Percentiles rank a stretch among this genome's conserved stretches.
Conservation (phyloP, 78 protist species). For the Dictyostelium citrinum region DNA sequence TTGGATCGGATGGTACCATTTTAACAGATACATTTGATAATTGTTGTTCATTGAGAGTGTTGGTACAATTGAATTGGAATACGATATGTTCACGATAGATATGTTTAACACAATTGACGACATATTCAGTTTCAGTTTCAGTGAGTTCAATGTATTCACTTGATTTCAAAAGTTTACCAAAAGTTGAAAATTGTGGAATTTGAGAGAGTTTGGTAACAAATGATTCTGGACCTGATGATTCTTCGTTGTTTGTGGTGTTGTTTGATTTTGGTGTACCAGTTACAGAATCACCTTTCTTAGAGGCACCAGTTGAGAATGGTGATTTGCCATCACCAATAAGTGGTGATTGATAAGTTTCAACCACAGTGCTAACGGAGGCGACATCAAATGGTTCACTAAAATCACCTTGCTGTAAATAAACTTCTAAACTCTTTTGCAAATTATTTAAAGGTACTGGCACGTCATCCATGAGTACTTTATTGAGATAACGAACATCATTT, state of each 20-base stretch:
- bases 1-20: slow-evolving; percentile 56
- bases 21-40: slow-evolving; percentile 86
- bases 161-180: slow-evolving; percentile 82
- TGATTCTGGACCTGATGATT: slow-evolving; percentile 25
- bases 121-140: slow-evolving; percentile 96
- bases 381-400: slow-evolving; percentile 54
- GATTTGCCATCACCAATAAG: not conserved
- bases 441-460: slow-evolving; percentile 27
- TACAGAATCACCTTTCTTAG: not conserved
- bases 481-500: not conserved
- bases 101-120: slow-evolving; percentile 92
- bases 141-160: slow-evolving; percentile 87
- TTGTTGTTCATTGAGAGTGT: slow-evolving; percentile 91
- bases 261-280: not conserved
- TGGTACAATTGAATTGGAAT: slow-evolving; percentile 89
- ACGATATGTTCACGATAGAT: slow-evolving; percentile 84
- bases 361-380: slow-evolving; percentile 20
- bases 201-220: slow-evolving; percentile 16
- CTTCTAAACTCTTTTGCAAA: slow-evolving; percentile 39
- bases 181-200: slow-evolving; percentile 88
- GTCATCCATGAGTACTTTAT: slow-evolving; percentile 32
- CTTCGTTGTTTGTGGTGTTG: not conserved
- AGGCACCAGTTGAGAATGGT: not conserved
- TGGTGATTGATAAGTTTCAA: slow-evolving; percentile 33
- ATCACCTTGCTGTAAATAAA: slow-evolving; percentile 10